Evolutionary conservation across 768 basidiomycete species (phyloP), one percentile per base, ranked within the genome.

Genomic region (Pleurotus ostreatus): DNA sequence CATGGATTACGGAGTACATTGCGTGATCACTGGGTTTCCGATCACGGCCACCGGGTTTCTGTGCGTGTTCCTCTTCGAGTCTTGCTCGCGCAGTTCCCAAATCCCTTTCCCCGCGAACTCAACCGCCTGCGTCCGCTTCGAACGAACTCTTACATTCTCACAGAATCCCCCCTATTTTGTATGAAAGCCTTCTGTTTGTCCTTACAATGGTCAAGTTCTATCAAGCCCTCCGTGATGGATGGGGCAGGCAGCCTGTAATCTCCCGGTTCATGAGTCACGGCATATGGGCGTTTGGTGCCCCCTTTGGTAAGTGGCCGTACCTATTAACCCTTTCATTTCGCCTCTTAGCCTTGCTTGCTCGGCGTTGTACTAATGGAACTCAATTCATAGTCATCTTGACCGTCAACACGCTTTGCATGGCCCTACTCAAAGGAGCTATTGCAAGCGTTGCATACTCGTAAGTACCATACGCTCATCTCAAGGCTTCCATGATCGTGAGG

Each of bases 131-230:
- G 13, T 43, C 41, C 39, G 39, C 16, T 43, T 7, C 2, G 13
- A 3, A n/a, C 23, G 39, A 16, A 12, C 40, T 16, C 16, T 16
- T 13, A 4, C 11, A 23, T 47, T 9, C 3, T 2, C 13, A 5
- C 51, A 66, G 63, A 13, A 41, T 61, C 2, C 55, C 57, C 11
- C 61, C 66, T 11, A 58, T 66, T 15, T 2, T 62, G 15, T 60
- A 66, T 26, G 66, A 67, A 34, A 64, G 57, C 18, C 23, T 62
- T 11, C 59, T 67, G 25, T 66, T 67, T 56, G 55, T 60, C 13
- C 46, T 67, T 41, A 67, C 66, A 3, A 65, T 66, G 65, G 40
- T 55, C 34, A 67, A 65, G 49, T 67, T 67, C 38, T 67, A 64
- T 41, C 13, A 40, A 20, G 60, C 63, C 25, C 55, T 64, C 2